Evolutionary conservation across 306 rosid genomes (phyloP).

Genomic region (Acacia confusa): DNA sequence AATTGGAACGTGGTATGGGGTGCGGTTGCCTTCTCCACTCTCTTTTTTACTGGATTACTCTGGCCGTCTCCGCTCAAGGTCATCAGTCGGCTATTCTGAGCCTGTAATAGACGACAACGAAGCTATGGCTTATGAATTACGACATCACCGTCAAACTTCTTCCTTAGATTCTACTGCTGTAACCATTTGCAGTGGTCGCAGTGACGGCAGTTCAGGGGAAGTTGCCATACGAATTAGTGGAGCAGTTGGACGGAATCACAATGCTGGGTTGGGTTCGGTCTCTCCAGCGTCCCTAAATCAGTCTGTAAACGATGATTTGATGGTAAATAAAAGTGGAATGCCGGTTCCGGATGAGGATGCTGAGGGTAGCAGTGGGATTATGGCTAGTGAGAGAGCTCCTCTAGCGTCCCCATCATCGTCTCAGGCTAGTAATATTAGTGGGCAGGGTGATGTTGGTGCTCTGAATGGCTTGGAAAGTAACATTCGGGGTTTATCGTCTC

Average conservation of each 20-base stretch:
- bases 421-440: constrained; percentile 23
- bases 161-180: constrained; percentile 21
- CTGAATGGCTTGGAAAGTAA: constrained; percentile 37
- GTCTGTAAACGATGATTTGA: constrained; percentile 39
- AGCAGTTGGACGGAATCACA: constrained; percentile 40
- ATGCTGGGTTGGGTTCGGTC: constrained; percentile 8
- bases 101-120: constrained; percentile 31
- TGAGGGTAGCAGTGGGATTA: constrained; percentile 24
- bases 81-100: constrained; percentile 34
- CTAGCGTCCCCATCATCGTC: constrained; percentile 42
- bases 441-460: constrained; percentile 22
- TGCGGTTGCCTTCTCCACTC: constrained; percentile 54
- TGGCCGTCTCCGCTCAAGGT: constrained; percentile 39
- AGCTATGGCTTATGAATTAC: constrained; percentile 32
- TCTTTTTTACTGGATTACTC: constrained; percentile 64
- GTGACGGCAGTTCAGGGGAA: constrained; percentile 44
- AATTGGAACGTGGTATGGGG: constrained; percentile 32
- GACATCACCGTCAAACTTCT: constrained; percentile 24
- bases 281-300: constrained; percentile 29
- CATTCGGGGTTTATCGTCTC: constrained; percentile 43
- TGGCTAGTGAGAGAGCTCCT: constrained; percentile 54
- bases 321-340: constrained; percentile 18
- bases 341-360: constrained; percentile 32
- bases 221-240: constrained; percentile 66
- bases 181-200: constrained; percentile 33